These are phyloP conservation scores for Oehlia diaphana DNA, from an alignment of 192 early-diverging fungal species.

Conservation along the genomic window DNA sequence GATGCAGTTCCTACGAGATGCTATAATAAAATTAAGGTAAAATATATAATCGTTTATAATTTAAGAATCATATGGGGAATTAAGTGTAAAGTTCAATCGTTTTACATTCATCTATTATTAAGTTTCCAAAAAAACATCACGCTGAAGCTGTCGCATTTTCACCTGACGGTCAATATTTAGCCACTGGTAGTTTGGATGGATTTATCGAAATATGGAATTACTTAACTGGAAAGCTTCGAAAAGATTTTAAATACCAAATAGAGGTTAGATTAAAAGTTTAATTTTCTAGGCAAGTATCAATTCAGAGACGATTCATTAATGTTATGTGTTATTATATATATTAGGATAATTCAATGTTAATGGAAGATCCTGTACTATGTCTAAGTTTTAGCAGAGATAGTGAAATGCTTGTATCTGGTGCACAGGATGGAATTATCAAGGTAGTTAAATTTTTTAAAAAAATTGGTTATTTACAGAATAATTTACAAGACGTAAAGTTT, in stretches of 20 bases:
- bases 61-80: background rate
- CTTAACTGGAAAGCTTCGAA: constrained; percentile 85
- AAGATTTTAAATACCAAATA: constrained; percentile 87
- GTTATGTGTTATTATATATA: constrained; percentile 11
- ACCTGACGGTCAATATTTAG: constrained; percentile 78
- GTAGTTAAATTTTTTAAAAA: constrained; percentile 36
- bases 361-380: constrained; percentile 82
- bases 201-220: constrained; percentile 97
- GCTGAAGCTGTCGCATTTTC: constrained; percentile 80
- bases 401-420: constrained; percentile 80
- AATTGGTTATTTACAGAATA: background rate
- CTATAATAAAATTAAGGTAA: constrained; percentile 82
- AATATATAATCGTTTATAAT: background rate
- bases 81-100: background rate
- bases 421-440: constrained; percentile 82
- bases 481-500: background rate
- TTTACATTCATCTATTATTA: background rate
- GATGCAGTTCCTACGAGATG: constrained; percentile 71
- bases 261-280: constrained; percentile 51
- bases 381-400: constrained; percentile 78
- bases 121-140: constrained; percentile 90
- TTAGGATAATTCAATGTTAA: constrained; percentile 86
- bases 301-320: background rate
- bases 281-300: background rate
- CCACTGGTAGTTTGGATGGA: constrained; percentile 89